Evolutionary conservation across 768 basidiomycete genomes (phyloP).

Genomic region (Strobilomyces echinocephalus): DNA sequence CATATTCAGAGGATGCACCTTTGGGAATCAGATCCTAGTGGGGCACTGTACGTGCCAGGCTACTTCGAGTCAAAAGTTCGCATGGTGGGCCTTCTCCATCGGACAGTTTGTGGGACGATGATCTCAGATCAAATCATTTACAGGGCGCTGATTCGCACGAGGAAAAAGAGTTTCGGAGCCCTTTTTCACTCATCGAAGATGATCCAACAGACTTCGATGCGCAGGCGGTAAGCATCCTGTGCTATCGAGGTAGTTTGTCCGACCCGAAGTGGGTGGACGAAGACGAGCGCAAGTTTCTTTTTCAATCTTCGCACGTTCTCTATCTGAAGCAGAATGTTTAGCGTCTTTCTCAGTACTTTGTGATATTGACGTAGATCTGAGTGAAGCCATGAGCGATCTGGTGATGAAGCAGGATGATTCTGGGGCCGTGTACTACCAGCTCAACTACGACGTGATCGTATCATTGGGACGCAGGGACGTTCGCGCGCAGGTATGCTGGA

Average conservation of each 20-base stretch:
- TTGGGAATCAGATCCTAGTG: neutral
- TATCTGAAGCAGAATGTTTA: neutral
- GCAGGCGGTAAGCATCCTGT: neutral
- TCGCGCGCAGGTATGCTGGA: slow-evolving; percentile 8
- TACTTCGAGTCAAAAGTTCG: neutral
- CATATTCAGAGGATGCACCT: neutral
- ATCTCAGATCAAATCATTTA: neutral
- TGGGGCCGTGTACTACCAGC: too few relatives aligned
- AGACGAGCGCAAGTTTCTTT: neutral
- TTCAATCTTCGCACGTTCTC: neutral
- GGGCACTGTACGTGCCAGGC: neutral
- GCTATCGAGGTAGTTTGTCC: neutral
- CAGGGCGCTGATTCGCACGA: neutral
- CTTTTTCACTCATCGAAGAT: neutral
- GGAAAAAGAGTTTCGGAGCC: neutral
- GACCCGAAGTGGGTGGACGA: neutral
- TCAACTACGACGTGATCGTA: too few relatives aligned
- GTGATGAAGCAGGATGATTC: neutral
- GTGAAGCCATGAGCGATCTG: neutral
- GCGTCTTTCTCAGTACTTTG: neutral
- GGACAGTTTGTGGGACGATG: neutral
- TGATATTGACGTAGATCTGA: neutral
- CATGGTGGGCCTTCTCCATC: neutral
- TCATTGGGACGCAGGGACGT: neutral
- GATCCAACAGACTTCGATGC: neutral